Evolutionary conservation across 192 early-diverging fungal species (phyloP), one percentile per base, ranked within the genome.

Genomic region (Coemansia aciculifera): DNA sequence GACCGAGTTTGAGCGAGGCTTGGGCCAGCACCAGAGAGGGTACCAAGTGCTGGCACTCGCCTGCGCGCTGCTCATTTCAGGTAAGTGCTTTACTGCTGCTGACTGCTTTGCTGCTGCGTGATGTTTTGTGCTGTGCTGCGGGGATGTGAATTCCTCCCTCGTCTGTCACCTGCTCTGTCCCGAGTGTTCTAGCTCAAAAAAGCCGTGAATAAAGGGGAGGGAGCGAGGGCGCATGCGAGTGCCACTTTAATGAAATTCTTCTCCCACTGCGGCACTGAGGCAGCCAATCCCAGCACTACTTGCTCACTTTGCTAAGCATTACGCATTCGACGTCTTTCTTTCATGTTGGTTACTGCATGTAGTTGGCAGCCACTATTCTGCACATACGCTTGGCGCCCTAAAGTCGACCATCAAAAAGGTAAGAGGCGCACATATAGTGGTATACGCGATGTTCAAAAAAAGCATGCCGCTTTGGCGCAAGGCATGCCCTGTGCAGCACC

Each of bases 361-460:
- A 90, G 84, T 93, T 59, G 90, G 90, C 40, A 89, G 86, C 38
- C 91, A 93, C 75, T 93, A 88, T 75, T 87, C 89, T 15, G 83
- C 86, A 21, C 91, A 91, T 48, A 89, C 90, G 46, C 81, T 91
- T 23, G 87, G 91, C 4, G 89, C 89, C 10, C 71, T 93, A 68
- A 93, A 93, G 62, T 86, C 87, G 49, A 91, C 89, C 9, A 78
- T 93, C 48, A 93, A 91, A 65, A 85, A 91, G 84, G 91, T 90
- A 87, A 68, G 64, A 39, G 29, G 64, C 64, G 29, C 27, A 31
- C 54, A 57, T 57, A 57, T 31, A 57, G 29, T 57, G 23, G 51
- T 27, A 27, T 29, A 54, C 51, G 24, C 12, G 51, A 29, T 54
- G 31, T 17, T 57, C 54, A 13, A 34, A 4, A 21, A 17, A 23